These are phyloP conservation scores for Podila verticillata DNA, from an alignment of 192 early-diverging fungal species.

Conservation along the genomic window DNA sequence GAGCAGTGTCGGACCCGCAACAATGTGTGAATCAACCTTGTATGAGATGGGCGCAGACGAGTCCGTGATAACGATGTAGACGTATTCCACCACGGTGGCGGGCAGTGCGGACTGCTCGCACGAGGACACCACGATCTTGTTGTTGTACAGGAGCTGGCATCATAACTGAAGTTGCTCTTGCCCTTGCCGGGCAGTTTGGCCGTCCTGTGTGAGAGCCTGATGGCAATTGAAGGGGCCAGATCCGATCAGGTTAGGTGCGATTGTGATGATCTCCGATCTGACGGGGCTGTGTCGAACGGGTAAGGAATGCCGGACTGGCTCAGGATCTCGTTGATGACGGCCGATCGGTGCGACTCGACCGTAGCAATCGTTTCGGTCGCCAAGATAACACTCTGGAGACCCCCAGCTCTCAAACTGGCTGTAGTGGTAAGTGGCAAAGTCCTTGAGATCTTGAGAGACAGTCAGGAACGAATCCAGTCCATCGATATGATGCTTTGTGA, in stretches of 20 bases:
- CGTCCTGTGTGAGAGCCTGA: constrained; percentile 10
- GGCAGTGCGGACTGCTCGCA: constrained; percentile 16
- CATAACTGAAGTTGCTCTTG: constrained; percentile 3
- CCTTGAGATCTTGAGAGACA: constrained; percentile 58
- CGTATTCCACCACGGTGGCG: constrained; percentile 6
- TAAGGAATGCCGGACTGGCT: constrained; percentile 11
- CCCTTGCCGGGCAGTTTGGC: constrained; percentile 7
- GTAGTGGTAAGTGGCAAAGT: constrained; percentile 55
- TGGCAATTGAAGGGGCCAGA: constrained; percentile 7
- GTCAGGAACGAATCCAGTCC: constrained; percentile 57
- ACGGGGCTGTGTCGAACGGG: constrained; percentile 19
- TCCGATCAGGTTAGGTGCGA: constrained; percentile 7
- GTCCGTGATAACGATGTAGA: constrained; percentile 22
- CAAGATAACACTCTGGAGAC: neutral
- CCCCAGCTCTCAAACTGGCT: constrained; percentile 58
- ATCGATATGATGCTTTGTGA: too few relatives aligned
- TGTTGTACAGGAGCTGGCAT: constrained; percentile 33
- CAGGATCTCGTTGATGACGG: constrained; percentile 20
- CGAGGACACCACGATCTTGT: constrained; percentile 1
- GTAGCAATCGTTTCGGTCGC: constrained; percentile 1
- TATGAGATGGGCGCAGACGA: constrained; percentile 1
- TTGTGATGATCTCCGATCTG: constrained; percentile 3
- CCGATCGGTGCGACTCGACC: constrained; percentile 22
- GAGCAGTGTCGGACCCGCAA: constrained; percentile 29
- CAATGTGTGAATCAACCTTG: constrained; percentile 4